phyloP scores from a whole-genome alignment of 345 rosid species.

The Geranium rotundifolium region DNA sequence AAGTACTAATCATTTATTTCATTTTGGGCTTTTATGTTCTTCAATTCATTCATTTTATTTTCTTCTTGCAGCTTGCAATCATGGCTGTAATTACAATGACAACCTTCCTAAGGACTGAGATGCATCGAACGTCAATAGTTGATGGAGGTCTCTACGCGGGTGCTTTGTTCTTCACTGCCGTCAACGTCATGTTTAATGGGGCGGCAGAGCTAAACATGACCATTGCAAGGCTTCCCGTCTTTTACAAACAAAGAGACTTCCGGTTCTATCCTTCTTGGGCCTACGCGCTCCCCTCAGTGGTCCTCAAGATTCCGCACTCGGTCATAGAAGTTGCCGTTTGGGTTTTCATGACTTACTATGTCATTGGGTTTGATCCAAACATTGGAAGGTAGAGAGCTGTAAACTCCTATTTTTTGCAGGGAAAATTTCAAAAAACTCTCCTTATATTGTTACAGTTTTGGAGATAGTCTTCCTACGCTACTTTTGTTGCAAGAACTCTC shows the following conservation, averaged over 20 bases:
- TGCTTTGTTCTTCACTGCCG: constrained; percentile 45
- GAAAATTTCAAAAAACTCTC: too few species aligned
- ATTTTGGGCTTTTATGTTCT: too few species aligned
- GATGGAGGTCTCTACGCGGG: constrained; percentile 45
- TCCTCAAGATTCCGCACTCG: constrained; percentile 58
- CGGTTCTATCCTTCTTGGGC: constrained; percentile 69
- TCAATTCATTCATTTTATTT: too few species aligned
- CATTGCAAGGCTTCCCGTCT: constrained; percentile 49
- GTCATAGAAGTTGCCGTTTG: constrained; percentile 51
- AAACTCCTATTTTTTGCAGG: too few species aligned
- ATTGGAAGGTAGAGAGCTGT: constrained; percentile 33
- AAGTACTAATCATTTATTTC: too few species aligned
- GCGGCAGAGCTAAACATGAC: constrained; percentile 56
- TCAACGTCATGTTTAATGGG: constrained; percentile 59
- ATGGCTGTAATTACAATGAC: constrained; percentile 42
- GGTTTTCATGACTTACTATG: constrained; percentile 52
- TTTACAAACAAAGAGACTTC: constrained; percentile 61
- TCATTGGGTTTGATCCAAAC: constrained; percentile 58
- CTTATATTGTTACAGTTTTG: too few species aligned
- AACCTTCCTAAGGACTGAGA: constrained; percentile 47
- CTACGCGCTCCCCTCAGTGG: constrained; percentile 46
- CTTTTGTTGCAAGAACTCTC: too few species aligned
- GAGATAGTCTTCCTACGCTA: too few species aligned
- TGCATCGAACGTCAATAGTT: constrained; percentile 28
- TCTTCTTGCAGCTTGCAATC: constrained; percentile 29